Evolutionary conservation across 352 stramenopile genomes (phyloP).

Genomic region (Globisporangium echinulatum): DNA sequence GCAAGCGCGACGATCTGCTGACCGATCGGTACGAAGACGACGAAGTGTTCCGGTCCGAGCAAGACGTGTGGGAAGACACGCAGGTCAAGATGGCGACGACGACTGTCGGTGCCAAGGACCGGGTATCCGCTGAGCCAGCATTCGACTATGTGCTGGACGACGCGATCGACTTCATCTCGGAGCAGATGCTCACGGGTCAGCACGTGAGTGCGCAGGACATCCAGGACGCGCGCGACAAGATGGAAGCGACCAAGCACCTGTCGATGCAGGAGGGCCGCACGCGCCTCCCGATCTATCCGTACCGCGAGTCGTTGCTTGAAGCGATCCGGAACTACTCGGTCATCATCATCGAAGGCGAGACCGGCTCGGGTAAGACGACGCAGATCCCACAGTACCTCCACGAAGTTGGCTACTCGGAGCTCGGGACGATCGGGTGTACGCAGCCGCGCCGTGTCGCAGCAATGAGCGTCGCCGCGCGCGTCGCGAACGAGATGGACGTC

Average conservation of each 20-base stretch:
- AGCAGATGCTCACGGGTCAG: slow-evolving; percentile 82
- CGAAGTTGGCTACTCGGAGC: slow-evolving; percentile 96
- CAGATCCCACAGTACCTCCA: slow-evolving; percentile 98
- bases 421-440: slow-evolving; percentile 93
- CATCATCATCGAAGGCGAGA: slow-evolving; percentile 89
- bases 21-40: slow-evolving; percentile 92
- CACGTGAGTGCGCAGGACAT: slow-evolving; percentile 82
- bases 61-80: slow-evolving; percentile 97
- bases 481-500: slow-evolving; percentile 98
- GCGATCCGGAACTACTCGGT: slow-evolving; percentile 93
- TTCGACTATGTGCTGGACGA: slow-evolving; percentile 90
- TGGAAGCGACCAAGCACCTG: slow-evolving; percentile 83
- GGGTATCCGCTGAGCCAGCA: slow-evolving; percentile 10
- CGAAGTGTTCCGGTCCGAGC: slow-evolving; percentile 93
- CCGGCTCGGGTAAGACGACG: slow-evolving; percentile 97
- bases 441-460: slow-evolving; percentile 96
- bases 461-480: slow-evolving; percentile 98
- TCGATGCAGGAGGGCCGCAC: slow-evolving; percentile 94
- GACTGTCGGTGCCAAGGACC: slow-evolving; percentile 67
- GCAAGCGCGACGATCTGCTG: slow-evolving; percentile 90
- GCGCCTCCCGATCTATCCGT: slow-evolving; percentile 97
- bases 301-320: slow-evolving; percentile 96
- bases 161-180: slow-evolving; percentile 98
- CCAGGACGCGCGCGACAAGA: slow-evolving; percentile 57
- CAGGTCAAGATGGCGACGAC: slow-evolving; percentile 89